A percentile compares a stretch with the other conserved stretches of the same genome.
Conservation (phyloP, 345 rosid species). For the Turnera subulata region DNA sequence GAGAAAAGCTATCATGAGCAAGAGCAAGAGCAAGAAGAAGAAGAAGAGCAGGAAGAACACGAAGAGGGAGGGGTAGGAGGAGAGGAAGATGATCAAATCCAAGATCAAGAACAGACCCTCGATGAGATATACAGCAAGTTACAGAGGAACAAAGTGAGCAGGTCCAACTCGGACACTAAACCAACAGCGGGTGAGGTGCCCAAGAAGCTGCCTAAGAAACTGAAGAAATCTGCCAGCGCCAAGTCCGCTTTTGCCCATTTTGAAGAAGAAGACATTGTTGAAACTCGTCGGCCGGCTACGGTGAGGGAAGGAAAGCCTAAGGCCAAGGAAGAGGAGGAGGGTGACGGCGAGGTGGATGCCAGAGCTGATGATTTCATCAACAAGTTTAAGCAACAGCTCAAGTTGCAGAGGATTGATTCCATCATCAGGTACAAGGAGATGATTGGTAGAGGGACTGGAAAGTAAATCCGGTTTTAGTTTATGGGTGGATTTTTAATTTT, state of each 20-base stretch:
- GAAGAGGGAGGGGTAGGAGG: neutral
- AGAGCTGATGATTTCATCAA: constrained; percentile 77
- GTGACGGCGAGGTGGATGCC: constrained; percentile 63
- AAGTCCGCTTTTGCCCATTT: constrained; percentile 59
- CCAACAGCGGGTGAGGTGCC: constrained; percentile 50
- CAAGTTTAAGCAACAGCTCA: constrained; percentile 65
- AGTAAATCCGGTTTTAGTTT: neutral
- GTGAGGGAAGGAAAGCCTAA: constrained; percentile 35
- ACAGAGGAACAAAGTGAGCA: constrained; percentile 29
- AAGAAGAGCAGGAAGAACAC: neutral
- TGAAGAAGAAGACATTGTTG: constrained; percentile 43
- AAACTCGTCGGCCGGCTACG: constrained; percentile 58
- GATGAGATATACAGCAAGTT: constrained; percentile 57
- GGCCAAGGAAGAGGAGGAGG: constrained; percentile 40
- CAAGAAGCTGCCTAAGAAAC: constrained; percentile 59
- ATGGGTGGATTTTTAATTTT: neutral
- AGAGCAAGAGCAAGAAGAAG: neutral
- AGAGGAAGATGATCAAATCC: neutral
- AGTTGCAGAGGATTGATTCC: constrained; percentile 69
- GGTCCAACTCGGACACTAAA: constrained; percentile 57
- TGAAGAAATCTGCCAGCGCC: constrained; percentile 76
- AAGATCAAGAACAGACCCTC: constrained; percentile 26
- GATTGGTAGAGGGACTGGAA: constrained; percentile 25
- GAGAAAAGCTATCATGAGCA: neutral
- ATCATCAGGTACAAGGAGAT: constrained; percentile 54